Evolutionary conservation across 768 basidiomycete species (phyloP), one percentile per base, ranked within the genome.

Genomic region (Trametes meyenii): DNA sequence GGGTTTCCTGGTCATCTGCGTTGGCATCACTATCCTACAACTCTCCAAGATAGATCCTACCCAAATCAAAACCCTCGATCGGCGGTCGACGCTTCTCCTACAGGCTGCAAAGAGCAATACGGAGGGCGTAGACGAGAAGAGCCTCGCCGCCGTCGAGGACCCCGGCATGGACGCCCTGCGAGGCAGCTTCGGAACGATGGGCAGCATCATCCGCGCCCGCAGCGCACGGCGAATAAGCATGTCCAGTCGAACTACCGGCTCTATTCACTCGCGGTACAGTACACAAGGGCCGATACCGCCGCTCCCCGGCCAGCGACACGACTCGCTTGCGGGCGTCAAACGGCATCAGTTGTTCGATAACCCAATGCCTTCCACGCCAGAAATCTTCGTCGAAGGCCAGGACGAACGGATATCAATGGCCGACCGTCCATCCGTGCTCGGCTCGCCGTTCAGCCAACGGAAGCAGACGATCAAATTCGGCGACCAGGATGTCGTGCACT

Each of bases 21-120:
- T 93, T 21, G 96, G 96, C 19, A 98, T 98, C 73, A 91, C 90
- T 33, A 87, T 99, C 65, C 86, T 99, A 8, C 97, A 99, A 75
- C 89, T 96, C 85, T 93, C 90, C 72, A 93, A 93, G 77, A 85
- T 98, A 66, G 96, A 99, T 71, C 96, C 97, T 11, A 80, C 79
- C 19, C 76, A 86, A 55, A 81, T 98, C 69, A 79, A 79, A 60
- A 85, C 72, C 49, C 89, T 99, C 68, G 97, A 98, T 72, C 83
- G 96, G 17, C 83, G 90, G 36, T 90, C 92, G 1, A 98, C 97
- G 0, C 83, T 98, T 50, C 85, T 99, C 23, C 83, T 99, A 35
- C 87, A 92, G 73, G 96, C 93, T n/a, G 83, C 93, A 1, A 84
- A 87, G 19, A 71, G 79, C 23, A 85, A 87, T 45, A 90, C 90